These are phyloP conservation scores for Aspergillus candidus DNA, from an alignment of 2,329 filamentous ascomycete species.

Conservation along the genomic window DNA sequence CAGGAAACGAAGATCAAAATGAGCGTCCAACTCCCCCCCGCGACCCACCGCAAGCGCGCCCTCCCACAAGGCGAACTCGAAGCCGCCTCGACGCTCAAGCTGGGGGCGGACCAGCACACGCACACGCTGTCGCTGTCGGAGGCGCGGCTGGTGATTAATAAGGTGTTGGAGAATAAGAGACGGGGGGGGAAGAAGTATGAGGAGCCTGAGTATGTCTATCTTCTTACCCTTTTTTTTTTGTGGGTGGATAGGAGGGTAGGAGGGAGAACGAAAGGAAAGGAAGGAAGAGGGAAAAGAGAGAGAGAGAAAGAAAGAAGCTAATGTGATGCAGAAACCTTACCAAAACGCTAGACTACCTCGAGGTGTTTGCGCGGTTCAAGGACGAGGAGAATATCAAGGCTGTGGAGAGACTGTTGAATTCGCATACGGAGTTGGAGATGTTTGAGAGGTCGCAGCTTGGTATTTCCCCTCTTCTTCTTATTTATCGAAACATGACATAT, in stretches of 20 bases:
- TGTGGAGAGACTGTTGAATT: slow-evolving; percentile 79
- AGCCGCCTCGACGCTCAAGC: slow-evolving; percentile 70
- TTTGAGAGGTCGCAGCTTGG: slow-evolving; percentile 93
- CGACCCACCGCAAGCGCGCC: slow-evolving; percentile 37
- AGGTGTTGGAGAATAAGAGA: slow-evolving; percentile 72
- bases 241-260: not conserved
- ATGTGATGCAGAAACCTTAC: slow-evolving; percentile 54
- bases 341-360: slow-evolving; percentile 87
- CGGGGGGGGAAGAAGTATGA: slow-evolving; percentile 76
- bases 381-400: slow-evolving; percentile 89
- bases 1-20: slow-evolving; percentile 10
- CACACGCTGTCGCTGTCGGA: slow-evolving; percentile 90
- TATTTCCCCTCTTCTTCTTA: slow-evolving; percentile 32
- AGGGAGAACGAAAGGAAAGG: not conserved
- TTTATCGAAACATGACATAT: not conserved
- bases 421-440: slow-evolving; percentile 69
- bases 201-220: slow-evolving; percentile 65
- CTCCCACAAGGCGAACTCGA: slow-evolving; percentile 65
- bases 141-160: slow-evolving; percentile 84
- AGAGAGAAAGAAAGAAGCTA: not conserved
- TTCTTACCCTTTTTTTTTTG: not conserved
- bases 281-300: not conserved
- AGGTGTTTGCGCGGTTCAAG: slow-evolving; percentile 93
- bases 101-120: slow-evolving; percentile 90
- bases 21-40: slow-evolving; percentile 31